Conservation (phyloP, 768 basidiomycete genomes). For the Leccinum variicolor region DNA sequence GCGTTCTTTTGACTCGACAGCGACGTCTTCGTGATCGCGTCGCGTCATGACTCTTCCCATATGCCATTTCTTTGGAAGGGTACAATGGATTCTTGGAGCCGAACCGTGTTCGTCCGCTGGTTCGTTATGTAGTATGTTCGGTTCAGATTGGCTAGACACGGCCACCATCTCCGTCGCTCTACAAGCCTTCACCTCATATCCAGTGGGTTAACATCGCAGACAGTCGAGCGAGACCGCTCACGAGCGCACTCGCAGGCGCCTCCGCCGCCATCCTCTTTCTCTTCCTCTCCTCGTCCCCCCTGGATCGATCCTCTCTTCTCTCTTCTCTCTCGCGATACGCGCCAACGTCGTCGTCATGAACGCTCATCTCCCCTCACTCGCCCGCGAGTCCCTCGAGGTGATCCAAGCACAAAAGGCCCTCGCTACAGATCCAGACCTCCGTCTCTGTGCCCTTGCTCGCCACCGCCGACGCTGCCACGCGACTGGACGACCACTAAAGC, state of each 20-base stretch:
- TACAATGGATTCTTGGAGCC: conserved; percentile 84
- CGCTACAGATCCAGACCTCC: conserved; percentile 8
- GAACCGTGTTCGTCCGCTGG: conserved; percentile 45
- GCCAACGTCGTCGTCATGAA: conserved; percentile 93
- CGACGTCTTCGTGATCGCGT: too few relatives aligned
- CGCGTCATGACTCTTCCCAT: too few relatives aligned
- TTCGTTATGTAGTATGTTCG: conserved; percentile 53
- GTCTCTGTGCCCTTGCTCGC: conserved; percentile 38
- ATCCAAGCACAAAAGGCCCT: conserved; percentile 31
- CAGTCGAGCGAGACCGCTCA: conserved; percentile 68
- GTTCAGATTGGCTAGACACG: conserved; percentile 85
- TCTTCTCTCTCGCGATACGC: conserved; percentile 54
- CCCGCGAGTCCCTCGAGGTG: conserved; percentile 62
- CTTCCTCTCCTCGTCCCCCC: conserved; percentile 58
- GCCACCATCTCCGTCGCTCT: conserved; percentile 86
- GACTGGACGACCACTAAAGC: conserved; percentile 4
- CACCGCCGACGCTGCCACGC: not conserved
- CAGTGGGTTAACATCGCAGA: conserved; percentile 88
- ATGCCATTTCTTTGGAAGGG: conserved; percentile 37
- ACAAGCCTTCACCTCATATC: conserved; percentile 93
- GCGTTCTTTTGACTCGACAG: too few relatives aligned
- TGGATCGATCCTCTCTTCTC: conserved; percentile 68
- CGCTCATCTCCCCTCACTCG: conserved; percentile 76
- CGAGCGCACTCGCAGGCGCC: conserved; percentile 74
- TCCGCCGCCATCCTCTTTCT: conserved; percentile 68